Conservation (phyloP, 768 basidiomycete species). For the Auricularia sp. region DNA sequence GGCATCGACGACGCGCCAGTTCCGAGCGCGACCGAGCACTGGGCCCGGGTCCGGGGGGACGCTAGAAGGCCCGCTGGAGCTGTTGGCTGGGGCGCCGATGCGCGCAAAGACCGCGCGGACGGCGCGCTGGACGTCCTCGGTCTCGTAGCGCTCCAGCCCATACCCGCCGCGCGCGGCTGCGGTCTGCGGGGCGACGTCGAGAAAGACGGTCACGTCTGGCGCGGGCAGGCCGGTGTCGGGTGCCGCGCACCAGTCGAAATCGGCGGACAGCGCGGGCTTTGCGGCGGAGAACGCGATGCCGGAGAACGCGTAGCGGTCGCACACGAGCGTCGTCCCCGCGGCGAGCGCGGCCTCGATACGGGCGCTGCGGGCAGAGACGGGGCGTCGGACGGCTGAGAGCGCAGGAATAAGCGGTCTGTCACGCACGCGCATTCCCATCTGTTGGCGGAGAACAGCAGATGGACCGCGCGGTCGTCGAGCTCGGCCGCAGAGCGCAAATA, state of each 20-base stretch:
- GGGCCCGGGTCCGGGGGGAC: not conserved
- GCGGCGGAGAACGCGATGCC: constrained; percentile 72
- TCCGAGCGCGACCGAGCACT: not conserved
- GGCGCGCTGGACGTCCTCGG: constrained; percentile 57
- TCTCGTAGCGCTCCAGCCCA: constrained; percentile 83
- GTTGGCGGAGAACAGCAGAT: constrained; percentile 93
- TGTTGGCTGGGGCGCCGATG: constrained; percentile 28
- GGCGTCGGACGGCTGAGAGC: not conserved
- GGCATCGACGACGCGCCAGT: constrained; percentile 2
- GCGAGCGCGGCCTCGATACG: constrained; percentile 50
- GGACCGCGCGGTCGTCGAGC: constrained; percentile 84
- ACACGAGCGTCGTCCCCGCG: constrained; percentile 64
- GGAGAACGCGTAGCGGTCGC: constrained; percentile 94
- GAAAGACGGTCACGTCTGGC: constrained; percentile 82
- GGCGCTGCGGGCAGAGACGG: constrained; percentile 29
- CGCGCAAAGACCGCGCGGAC: constrained; percentile 52
- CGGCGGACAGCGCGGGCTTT: constrained; percentile 32
- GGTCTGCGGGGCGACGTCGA: constrained; percentile 65
- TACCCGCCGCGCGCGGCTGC: constrained; percentile 68
- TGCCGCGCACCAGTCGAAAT: constrained; percentile 72
- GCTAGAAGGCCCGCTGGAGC: too few species aligned
- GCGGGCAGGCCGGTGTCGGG: constrained; percentile 84
- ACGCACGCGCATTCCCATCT: constrained; percentile 88
- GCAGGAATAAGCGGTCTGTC: not conserved
- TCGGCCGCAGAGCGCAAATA: constrained; percentile 80